A percentile compares a stretch with the other conserved stretches of the same genome.
These are phyloP conservation scores for Fusarium clavum DNA, from an alignment of 2,329 filamentous ascomycete species.

Conservation along the genomic window DNA sequence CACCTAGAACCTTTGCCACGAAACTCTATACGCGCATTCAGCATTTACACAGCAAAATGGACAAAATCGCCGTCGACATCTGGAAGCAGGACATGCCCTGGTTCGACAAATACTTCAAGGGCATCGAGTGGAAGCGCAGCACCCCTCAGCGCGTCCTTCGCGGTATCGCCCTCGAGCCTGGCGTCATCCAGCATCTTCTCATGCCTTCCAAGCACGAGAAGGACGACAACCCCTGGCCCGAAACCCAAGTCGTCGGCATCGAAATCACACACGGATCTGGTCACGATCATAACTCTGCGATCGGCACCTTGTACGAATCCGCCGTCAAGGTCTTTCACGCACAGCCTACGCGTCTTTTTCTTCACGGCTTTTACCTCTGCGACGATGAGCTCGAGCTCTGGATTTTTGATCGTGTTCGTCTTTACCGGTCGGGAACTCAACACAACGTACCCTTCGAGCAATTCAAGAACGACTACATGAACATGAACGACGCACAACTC, in stretches of 20 bases:
- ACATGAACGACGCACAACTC: background rate
- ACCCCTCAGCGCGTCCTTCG: background rate
- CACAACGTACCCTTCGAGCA: background rate
- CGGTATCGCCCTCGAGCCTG: background rate
- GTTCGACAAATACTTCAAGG: background rate
- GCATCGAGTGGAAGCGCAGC: background rate
- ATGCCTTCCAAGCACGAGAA: background rate
- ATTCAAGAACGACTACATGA: background rate
- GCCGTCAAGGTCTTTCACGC: background rate
- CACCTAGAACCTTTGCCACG: background rate
- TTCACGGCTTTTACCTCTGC: constrained; percentile 1
- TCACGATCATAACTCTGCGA: background rate
- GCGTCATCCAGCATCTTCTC: background rate
- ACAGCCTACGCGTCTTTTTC: background rate
- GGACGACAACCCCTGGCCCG: background rate
- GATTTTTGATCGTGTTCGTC: constrained; percentile 3
- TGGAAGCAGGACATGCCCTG: constrained; percentile 3
- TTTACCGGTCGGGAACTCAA: background rate
- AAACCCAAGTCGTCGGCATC: constrained; percentile 1
- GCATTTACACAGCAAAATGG: background rate
- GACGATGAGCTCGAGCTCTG: background rate
- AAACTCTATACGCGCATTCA: background rate
- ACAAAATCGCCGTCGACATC: constrained; percentile 1
- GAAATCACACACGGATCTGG: background rate
- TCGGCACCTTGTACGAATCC: background rate